Conservation (phyloP, 345 rosid species). For the Dipteronia dyeriana region DNA sequence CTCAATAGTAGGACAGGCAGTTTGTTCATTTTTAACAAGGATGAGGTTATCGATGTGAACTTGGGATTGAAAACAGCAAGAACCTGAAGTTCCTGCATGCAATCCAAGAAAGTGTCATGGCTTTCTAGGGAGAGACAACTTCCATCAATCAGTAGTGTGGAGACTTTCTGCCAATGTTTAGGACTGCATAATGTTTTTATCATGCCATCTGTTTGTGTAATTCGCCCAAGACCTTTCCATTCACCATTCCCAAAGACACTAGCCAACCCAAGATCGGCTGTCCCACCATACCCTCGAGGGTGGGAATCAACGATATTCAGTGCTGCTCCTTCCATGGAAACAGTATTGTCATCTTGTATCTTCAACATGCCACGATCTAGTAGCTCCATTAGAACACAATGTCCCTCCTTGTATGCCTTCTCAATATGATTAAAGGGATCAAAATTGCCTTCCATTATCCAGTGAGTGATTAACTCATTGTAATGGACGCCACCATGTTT, state of each 20-base stretch:
- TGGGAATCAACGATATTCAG: constrained; percentile 30
- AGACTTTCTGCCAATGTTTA: constrained; percentile 20
- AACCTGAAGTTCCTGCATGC: constrained; percentile 32
- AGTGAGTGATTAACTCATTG: constrained; percentile 53
- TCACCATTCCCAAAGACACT: constrained; percentile 21
- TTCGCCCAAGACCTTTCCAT: constrained; percentile 32
- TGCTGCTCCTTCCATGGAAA: constrained; percentile 43
- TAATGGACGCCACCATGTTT: constrained; percentile 40
- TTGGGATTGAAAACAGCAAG: constrained; percentile 49
- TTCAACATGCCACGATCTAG: constrained; percentile 42
- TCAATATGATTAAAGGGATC: constrained; percentile 39
- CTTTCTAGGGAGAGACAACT: constrained; percentile 32
- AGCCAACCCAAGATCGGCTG: constrained; percentile 37
- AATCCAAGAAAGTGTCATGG: constrained; percentile 22
- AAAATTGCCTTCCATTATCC: constrained; percentile 69
- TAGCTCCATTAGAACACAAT: constrained; percentile 50
- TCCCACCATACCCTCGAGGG: not conserved
- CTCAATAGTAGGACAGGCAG: constrained; percentile 53
- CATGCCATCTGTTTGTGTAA: constrained; percentile 47
- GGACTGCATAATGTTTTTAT: constrained; percentile 41
- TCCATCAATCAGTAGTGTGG: constrained; percentile 50
- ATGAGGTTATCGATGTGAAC: constrained; percentile 21
- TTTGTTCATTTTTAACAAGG: constrained; percentile 22
- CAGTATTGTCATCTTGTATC: constrained; percentile 42
- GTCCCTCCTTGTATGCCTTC: constrained; percentile 48